Percentiles rank a stretch among this genome's conserved stretches.
Conservation (phyloP, 1,139 yeast genomes). For the Yamadazyma blattariae region DNA sequence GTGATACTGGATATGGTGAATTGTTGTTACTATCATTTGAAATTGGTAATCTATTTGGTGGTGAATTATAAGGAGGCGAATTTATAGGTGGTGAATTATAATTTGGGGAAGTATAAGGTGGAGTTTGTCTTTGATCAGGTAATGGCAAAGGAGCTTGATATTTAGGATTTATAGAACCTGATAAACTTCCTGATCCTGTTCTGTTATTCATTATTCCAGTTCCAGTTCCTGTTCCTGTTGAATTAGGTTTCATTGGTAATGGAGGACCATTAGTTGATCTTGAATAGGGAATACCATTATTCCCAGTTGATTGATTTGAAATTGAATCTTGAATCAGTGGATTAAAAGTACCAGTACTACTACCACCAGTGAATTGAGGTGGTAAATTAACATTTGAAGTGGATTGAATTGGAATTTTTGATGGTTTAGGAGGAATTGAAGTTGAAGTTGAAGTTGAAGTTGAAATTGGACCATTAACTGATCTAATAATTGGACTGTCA, state of each 20-base stretch:
- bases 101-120: not conserved
- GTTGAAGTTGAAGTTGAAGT: constrained; percentile 10
- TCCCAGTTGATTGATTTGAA: constrained; percentile 25
- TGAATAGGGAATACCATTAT: not conserved
- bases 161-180: not conserved
- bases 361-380: not conserved
- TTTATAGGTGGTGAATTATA: not conserved
- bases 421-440: constrained; percentile 21
- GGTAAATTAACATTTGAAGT: not conserved
- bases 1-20: not conserved
- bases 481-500: constrained; percentile 27
- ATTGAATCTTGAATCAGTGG: too few relatives aligned
- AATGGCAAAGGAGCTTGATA: constrained; percentile 1
- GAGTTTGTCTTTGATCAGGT: not conserved
- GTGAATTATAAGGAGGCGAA: too few relatives aligned
- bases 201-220: too few relatives aligned
- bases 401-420: constrained; percentile 14
- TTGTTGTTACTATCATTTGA: not conserved
- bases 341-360: too few relatives aligned
- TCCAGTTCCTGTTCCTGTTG: not conserved
- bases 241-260: constrained; percentile 9
- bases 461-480: constrained; percentile 12
- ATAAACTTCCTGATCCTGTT: too few relatives aligned
- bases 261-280: constrained; percentile 10
- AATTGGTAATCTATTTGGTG: not conserved